phyloP scores from a whole-genome alignment of 2,329 filamentous ascomycete species.

The Karstenula rhodostoma region DNA sequence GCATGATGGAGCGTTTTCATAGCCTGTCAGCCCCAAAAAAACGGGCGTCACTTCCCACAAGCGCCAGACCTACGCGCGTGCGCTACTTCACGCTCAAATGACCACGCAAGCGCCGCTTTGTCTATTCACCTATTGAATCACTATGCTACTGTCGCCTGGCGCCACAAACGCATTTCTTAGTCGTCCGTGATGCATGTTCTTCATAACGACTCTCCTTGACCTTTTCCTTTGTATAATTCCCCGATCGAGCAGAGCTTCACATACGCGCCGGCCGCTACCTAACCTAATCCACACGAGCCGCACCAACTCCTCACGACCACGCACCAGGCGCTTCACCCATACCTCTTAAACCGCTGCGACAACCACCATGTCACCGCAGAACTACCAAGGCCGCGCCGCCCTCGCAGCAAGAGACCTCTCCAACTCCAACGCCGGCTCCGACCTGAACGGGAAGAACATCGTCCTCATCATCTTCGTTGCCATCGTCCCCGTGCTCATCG shows the following conservation, averaged over 20 bases:
- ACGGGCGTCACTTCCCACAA: conserved; percentile 6
- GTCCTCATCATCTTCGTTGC: conserved; percentile 35
- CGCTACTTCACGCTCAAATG: conserved; percentile 2
- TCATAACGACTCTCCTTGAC: neutral
- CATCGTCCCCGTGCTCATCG: conserved; percentile 33
- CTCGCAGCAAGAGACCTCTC: conserved; percentile 27
- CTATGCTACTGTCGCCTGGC: neutral
- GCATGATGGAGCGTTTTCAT: conserved; percentile 2
- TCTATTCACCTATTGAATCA: conserved; percentile 3
- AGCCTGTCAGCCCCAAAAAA: conserved; percentile 6
- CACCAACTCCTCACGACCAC: neutral
- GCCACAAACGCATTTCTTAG: neutral
- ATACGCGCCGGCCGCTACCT: neutral
- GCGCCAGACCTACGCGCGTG: neutral
- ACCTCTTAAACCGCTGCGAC: neutral
- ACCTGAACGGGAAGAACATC: conserved; percentile 25
- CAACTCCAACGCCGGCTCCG: conserved; percentile 21
- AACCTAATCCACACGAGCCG: neutral
- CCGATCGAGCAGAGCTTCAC: neutral
- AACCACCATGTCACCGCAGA: conserved; percentile 10
- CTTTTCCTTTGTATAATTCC: neutral
- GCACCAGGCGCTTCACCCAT: neutral
- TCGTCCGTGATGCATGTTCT: neutral
- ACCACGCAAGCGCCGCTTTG: neutral
- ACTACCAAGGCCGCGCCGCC: conserved; percentile 25